Conservation (phyloP, 306 rosid genomes). For the Cucurbita argyrosperma region DNA sequence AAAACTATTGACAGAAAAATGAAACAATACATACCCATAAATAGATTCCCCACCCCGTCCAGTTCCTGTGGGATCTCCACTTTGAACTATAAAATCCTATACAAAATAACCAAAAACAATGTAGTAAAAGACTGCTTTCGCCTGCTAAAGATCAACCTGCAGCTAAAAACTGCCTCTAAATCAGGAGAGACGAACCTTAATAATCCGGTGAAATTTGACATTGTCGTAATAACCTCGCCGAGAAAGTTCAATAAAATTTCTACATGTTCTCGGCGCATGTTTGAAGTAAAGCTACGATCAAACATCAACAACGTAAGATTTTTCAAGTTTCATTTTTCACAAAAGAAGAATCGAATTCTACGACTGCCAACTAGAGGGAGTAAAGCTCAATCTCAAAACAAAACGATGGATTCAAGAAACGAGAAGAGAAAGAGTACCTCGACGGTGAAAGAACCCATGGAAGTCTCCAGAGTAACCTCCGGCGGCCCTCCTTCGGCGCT, state of each 20-base stretch:
- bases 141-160: background rate
- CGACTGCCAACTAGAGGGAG: background rate
- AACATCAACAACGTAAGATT: background rate
- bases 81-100: slow-evolving; percentile 97
- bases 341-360: background rate
- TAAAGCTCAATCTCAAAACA: background rate
- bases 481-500: slow-evolving; percentile 81
- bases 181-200: slow-evolving; percentile 42
- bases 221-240: slow-evolving; percentile 87
- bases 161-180: background rate
- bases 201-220: slow-evolving; percentile 88
- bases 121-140: background rate
- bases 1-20: background rate
- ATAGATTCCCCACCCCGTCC: slow-evolving; percentile 99
- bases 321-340: background rate
- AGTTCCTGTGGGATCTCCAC: slow-evolving; percentile 98
- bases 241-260: slow-evolving; percentile 90
- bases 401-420: background rate
- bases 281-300: slow-evolving; percentile 63
- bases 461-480: slow-evolving; percentile 88
- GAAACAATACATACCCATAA: slow-evolving; percentile 48
- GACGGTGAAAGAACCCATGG: slow-evolving; percentile 81
- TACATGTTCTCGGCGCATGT: slow-evolving; percentile 88
- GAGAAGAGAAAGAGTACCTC: slow-evolving; percentile 34
- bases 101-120: slow-evolving; percentile 13